Percentiles rank a stretch among this genome's conserved stretches.
phyloP scores from a whole-genome alignment of 441 rosid genomes.

The Adansonia rubrostipa region DNA sequence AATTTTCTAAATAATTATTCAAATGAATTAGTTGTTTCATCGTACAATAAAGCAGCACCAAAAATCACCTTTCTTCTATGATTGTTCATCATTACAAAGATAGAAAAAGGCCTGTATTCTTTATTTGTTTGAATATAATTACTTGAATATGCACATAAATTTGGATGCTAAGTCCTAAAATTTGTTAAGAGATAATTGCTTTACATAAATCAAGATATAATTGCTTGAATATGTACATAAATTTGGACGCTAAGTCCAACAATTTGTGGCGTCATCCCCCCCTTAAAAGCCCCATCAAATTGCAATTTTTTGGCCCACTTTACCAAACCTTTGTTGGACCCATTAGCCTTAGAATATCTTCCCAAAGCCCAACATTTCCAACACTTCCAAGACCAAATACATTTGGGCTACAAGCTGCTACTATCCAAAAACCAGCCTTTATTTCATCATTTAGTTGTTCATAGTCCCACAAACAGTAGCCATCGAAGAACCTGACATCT shows the following conservation, averaged over 20 bases:
- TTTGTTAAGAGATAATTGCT: neutral
- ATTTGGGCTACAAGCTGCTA: conserved; percentile 76
- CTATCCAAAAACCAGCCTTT: conserved; percentile 72
- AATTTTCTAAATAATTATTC: neutral
- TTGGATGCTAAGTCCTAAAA: neutral
- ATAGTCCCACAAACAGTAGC: conserved; percentile 79
- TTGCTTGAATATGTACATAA: neutral
- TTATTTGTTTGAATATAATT: neutral
- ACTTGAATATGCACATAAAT: neutral
- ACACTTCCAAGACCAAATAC: conserved; percentile 57
- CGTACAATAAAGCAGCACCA: neutral
- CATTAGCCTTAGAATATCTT: conserved; percentile 62
- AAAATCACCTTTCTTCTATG: neutral
- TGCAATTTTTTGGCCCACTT: neutral
- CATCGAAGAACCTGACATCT: conserved; percentile 88
- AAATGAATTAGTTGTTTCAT: neutral
- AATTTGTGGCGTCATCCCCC: neutral
- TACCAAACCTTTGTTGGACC: conserved; percentile 60
- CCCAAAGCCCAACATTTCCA: conserved; percentile 68
- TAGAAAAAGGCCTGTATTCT: no score
- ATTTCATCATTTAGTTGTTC: conserved; percentile 76
- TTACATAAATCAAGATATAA: neutral
- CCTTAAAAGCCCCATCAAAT: no score
- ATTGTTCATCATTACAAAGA: no score
- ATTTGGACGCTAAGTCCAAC: neutral